Evolutionary conservation across 768 basidiomycete genomes (phyloP).

Genomic region (Bullera alba): DNA sequence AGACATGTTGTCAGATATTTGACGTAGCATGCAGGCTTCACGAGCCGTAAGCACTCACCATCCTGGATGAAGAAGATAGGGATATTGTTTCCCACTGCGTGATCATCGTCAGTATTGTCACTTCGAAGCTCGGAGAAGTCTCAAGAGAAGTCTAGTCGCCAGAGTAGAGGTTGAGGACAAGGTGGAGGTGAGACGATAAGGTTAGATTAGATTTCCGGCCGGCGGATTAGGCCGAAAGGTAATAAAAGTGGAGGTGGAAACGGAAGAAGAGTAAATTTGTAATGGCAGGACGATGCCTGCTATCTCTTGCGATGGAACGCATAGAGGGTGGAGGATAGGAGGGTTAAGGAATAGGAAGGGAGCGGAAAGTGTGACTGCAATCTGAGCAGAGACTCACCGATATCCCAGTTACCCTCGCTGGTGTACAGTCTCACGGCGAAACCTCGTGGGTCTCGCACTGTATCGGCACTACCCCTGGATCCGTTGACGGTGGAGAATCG

Average conservation of each 20-base stretch:
- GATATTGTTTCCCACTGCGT: constrained; percentile 30
- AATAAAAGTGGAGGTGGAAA: background rate
- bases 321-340: background rate
- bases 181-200: no score
- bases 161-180: background rate
- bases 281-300: no score
- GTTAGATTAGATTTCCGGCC: no score
- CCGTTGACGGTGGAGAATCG: constrained; percentile 81
- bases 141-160: background rate
- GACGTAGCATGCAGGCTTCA: no score
- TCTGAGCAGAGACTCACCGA: constrained; percentile 48
- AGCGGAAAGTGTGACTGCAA: background rate
- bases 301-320: no score
- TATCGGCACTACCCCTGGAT: constrained; percentile 70
- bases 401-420: constrained; percentile 68
- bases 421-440: constrained; percentile 82
- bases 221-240: no score
- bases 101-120: background rate
- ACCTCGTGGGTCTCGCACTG: constrained; percentile 69
- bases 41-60: no score
- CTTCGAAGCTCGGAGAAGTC: no score
- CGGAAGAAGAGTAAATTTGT: background rate
- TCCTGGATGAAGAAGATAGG: constrained; percentile 48
- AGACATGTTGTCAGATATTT: no score
- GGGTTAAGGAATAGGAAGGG: background rate